phyloP scores from a whole-genome alignment of 352 stramenopile species.

The Globisporangium cylindrosporum region DNA sequence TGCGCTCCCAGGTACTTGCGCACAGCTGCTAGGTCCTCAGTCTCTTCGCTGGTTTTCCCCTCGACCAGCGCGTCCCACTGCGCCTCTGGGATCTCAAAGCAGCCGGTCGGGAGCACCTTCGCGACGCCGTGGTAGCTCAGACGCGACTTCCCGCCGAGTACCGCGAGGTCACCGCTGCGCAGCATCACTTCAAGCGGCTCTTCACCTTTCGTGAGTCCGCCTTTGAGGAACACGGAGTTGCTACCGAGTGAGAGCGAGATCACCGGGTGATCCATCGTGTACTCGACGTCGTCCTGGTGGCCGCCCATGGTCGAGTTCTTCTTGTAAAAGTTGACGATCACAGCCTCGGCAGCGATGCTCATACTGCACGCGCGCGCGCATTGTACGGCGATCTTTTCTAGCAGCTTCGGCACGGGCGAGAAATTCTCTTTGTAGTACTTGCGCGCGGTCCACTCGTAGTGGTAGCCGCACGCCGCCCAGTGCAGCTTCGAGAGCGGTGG shows the following conservation, averaged over 20 bases:
- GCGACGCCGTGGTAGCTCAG: slow-evolving; percentile 75
- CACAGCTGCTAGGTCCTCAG: slow-evolving; percentile 41
- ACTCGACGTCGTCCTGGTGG: slow-evolving; percentile 82
- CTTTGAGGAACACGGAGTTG: slow-evolving; percentile 75
- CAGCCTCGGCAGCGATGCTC: slow-evolving; percentile 52
- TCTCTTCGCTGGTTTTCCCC: slow-evolving; percentile 7
- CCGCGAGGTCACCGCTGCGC: slow-evolving; percentile 63
- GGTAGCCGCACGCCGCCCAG: slow-evolving; percentile 68
- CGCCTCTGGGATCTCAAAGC: slow-evolving; percentile 28
- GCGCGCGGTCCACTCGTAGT: slow-evolving; percentile 81
- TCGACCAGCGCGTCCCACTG: slow-evolving; percentile 25
- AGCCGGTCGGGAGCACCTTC: slow-evolving; percentile 42
- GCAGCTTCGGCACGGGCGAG: slow-evolving; percentile 45
- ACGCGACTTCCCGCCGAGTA: slow-evolving; percentile 57
- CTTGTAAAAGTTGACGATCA: slow-evolving; percentile 87
- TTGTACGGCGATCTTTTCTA: slow-evolving; percentile 35
- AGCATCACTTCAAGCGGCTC: slow-evolving; percentile 58
- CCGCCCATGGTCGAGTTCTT: slow-evolving; percentile 73
- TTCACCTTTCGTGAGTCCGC: slow-evolving; percentile 57
- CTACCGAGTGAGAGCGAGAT: slow-evolving; percentile 77
- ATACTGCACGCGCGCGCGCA: slow-evolving; percentile 58
- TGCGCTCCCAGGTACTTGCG: slow-evolving; percentile 49
- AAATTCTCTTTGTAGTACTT: slow-evolving; percentile 60
- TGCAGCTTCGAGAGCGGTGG: slow-evolving; percentile 60
- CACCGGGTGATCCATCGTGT: slow-evolving; percentile 80